Base-by-base conservation (phyloP, 352 stramenopile species). In the Phytophthora idaei region DNA sequence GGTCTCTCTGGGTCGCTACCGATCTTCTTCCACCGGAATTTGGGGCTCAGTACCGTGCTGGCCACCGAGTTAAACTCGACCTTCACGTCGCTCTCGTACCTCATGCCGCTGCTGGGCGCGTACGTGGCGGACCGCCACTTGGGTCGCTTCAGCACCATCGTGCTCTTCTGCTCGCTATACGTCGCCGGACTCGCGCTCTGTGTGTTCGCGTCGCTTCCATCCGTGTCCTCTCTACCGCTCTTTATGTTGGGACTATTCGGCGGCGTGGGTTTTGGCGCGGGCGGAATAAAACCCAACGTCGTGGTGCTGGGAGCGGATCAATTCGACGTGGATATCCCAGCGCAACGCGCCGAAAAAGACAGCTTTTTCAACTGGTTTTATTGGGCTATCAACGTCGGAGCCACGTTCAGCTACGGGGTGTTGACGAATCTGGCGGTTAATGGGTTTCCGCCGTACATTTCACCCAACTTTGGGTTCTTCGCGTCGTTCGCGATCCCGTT, bases 331-430 rank as follows among this genome's bases (percentile, higher is more conserved):
- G 61, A 78, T 25, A 82, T 93, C 29, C 85, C 84, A 0, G 73
- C 72, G 6, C 84, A 96, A 70, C 81, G 83, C 3, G 60, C 61
- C 0, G 87, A 95, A 72, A 93, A 96, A 56, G 89, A 93, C 64
- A 92, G 83, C 39, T 98, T 97, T 69, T 98, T 98, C 78, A 97
- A 97, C 64, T 97, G 85, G 85, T 98, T 98, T 73, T 98, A 98
- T 75, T 97, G 89, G 89, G 77, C 87, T 12, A 97, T 98, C 72
- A 98, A 98, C 66, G 78, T 97, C 27, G 93, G 93, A 36, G 90
- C 93, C 7, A 92, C 92, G 36, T 86, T 97, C 57, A 97, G 90
- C 77, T 97, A 95, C 71, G 93, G 83, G 1, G 76, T 97, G 50
- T 78, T 98, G 28, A 93, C 90, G 5, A 97, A 97, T 61, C 64